Percentiles rank a stretch among this genome's conserved stretches.
phyloP scores from a whole-genome alignment of 1,139 yeast genomes.

The Taphrina pruni region DNA sequence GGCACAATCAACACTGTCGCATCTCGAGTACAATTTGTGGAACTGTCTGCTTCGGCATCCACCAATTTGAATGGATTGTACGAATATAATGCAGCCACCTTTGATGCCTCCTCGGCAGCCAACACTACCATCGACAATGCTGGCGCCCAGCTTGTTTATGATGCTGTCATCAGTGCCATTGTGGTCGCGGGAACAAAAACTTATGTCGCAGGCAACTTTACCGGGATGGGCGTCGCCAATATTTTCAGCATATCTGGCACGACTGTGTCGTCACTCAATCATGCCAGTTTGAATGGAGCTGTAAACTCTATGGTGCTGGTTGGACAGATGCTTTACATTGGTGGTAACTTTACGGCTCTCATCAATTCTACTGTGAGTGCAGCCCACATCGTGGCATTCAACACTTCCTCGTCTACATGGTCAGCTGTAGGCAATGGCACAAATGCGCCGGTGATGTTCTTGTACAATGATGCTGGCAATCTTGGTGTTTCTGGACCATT shows the following conservation, averaged over 20 bases:
- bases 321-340: slow-evolving; percentile 51
- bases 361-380: slow-evolving; percentile 49
- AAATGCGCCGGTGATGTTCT: slow-evolving; percentile 48
- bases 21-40: slow-evolving; percentile 66
- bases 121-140: slow-evolving; percentile 70
- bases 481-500: slow-evolving; percentile 53
- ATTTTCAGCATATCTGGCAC: slow-evolving; percentile 51
- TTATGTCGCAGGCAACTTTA: slow-evolving; percentile 46
- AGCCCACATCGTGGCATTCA: slow-evolving; percentile 48
- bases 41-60: slow-evolving; percentile 51
- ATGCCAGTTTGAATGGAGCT: slow-evolving; percentile 55
- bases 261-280: slow-evolving; percentile 47
- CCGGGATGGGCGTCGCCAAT: slow-evolving; percentile 37
- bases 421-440: slow-evolving; percentile 50
- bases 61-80: slow-evolving; percentile 70
- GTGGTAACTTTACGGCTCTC: slow-evolving; percentile 55
- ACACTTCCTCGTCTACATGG: slow-evolving; percentile 47
- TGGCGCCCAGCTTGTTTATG: slow-evolving; percentile 58
- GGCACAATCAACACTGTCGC: slow-evolving; percentile 66
- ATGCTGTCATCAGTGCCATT: slow-evolving; percentile 55
- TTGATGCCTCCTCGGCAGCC: slow-evolving; percentile 57
- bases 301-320: slow-evolving; percentile 50
- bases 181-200: slow-evolving; percentile 39
- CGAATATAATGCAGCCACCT: slow-evolving; percentile 78
- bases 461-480: slow-evolving; percentile 50